Evolutionary conservation across 1,284 basidiomycete genomes (phyloP).

Genomic region (Wallemia hederae): DNA sequence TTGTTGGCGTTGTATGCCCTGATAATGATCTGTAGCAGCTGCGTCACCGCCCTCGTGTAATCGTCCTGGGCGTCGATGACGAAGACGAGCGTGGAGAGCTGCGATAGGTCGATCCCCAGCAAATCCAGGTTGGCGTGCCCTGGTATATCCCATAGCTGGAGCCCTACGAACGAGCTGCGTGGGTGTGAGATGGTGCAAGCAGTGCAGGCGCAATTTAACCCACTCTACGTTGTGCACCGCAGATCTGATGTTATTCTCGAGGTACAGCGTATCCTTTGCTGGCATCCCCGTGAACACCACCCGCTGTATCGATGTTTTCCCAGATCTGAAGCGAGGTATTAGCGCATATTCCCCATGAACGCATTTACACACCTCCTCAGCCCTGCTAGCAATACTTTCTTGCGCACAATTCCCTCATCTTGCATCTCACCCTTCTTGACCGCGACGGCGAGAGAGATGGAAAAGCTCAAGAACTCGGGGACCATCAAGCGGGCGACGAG

Average conservation of each 20-base stretch:
- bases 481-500: neutral
- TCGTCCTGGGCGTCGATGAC: constrained; percentile 52
- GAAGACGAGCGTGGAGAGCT: constrained; percentile 59
- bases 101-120: constrained; percentile 35
- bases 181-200: neutral
- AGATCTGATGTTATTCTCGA: constrained; percentile 56
- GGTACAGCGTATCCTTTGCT: constrained; percentile 66
- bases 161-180: constrained; percentile 53
- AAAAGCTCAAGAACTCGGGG: neutral
- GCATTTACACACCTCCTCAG: constrained; percentile 31
- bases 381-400: constrained; percentile 45
- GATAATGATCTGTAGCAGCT: constrained; percentile 45
- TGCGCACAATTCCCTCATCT: constrained; percentile 7
- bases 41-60: constrained; percentile 34
- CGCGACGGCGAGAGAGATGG: neutral
- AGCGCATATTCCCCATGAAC: constrained; percentile 3
- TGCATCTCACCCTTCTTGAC: neutral
- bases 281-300: constrained; percentile 63
- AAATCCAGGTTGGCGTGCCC: constrained; percentile 48
- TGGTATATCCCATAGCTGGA: constrained; percentile 89
- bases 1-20: constrained; percentile 46
- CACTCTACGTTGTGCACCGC: constrained; percentile 52
- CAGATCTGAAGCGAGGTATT: constrained; percentile 27
- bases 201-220: constrained; percentile 15
- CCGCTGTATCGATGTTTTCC: constrained; percentile 74